Evolutionary conservation across 2,329 filamentous ascomycete genomes (phyloP).

Genomic region (Fusarium nodosum): DNA sequence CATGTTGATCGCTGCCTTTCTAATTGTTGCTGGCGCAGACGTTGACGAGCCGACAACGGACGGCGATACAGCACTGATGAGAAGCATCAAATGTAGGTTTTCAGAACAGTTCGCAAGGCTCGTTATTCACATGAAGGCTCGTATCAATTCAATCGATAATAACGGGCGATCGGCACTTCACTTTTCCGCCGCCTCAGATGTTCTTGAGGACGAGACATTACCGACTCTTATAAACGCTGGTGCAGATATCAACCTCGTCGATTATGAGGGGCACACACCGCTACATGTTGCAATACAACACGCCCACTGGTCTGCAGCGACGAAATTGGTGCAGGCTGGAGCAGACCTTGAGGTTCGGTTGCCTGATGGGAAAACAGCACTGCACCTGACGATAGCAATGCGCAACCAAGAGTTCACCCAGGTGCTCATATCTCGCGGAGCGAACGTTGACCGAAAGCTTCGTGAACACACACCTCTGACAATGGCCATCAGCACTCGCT

Average conservation of each 20-base stretch:
- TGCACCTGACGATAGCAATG: constrained; percentile 48
- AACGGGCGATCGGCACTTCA: constrained; percentile 47
- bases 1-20: constrained; percentile 48
- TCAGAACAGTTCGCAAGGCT: constrained; percentile 50
- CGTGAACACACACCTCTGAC: constrained; percentile 49
- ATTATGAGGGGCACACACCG: constrained; percentile 47
- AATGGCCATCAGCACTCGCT: constrained; percentile 48
- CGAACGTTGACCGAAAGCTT: constrained; percentile 46
- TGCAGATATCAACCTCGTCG: constrained; percentile 45
- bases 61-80: constrained; percentile 48
- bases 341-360: constrained; percentile 47
- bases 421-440: constrained; percentile 47
- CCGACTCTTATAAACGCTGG: constrained; percentile 44
- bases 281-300: constrained; percentile 47
- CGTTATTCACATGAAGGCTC: constrained; percentile 44
- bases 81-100: constrained; percentile 49
- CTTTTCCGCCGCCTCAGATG: constrained; percentile 48
- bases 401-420: constrained; percentile 50
- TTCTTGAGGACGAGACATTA: constrained; percentile 49
- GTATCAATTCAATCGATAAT: constrained; percentile 46
- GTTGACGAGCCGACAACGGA: constrained; percentile 49
- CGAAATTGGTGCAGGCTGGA: constrained; percentile 47
- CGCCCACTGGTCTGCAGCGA: constrained; percentile 44
- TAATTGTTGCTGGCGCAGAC: constrained; percentile 48
- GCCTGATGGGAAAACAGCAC: constrained; percentile 48